Evolutionary conservation across 2,329 filamentous ascomycete species (phyloP).

Genomic region (Fusarium vanettenii): DNA sequence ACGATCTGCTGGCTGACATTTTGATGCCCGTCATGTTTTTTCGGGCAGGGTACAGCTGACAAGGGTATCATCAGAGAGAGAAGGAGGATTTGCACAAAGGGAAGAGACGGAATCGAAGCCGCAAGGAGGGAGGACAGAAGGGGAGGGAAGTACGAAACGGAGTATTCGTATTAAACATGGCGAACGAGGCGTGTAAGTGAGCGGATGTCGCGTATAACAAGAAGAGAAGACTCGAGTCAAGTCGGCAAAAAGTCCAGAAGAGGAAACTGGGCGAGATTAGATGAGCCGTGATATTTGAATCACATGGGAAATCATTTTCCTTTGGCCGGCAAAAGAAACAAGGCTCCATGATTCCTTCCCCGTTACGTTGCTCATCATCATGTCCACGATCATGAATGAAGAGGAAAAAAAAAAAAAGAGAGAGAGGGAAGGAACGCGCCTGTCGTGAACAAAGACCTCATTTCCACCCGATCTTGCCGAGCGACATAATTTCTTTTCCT

Average conservation of each 20-base stretch:
- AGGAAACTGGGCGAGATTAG: constrained; percentile 12
- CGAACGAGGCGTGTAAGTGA: constrained; percentile 1
- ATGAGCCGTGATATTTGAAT: not conserved
- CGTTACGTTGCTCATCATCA: not conserved
- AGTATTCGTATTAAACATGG: constrained; percentile 1
- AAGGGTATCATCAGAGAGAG: not conserved
- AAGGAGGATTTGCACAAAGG: not conserved
- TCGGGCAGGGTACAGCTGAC: not conserved
- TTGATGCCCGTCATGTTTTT: constrained; percentile 20
- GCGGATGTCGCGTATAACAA: constrained; percentile 17
- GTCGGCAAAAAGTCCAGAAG: constrained; percentile 11
- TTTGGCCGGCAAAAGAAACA: not conserved
- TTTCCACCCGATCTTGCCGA: constrained; percentile 32
- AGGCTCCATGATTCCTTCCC: not conserved
- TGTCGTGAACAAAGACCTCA: constrained; percentile 15
- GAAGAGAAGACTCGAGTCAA: constrained; percentile 12
- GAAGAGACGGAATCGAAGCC: not conserved
- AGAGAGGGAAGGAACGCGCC: constrained; percentile 14
- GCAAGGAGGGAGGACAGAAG: not conserved
- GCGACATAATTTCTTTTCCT: constrained; percentile 18
- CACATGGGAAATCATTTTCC: not conserved
- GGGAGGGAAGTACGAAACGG: not conserved
- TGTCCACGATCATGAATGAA: not conserved
- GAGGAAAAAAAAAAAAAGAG: constrained; percentile 4
- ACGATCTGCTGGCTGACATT: constrained; percentile 5